Conservation (phyloP, 1,284 basidiomycete genomes). For the Cryptococcus sp. region DNA sequence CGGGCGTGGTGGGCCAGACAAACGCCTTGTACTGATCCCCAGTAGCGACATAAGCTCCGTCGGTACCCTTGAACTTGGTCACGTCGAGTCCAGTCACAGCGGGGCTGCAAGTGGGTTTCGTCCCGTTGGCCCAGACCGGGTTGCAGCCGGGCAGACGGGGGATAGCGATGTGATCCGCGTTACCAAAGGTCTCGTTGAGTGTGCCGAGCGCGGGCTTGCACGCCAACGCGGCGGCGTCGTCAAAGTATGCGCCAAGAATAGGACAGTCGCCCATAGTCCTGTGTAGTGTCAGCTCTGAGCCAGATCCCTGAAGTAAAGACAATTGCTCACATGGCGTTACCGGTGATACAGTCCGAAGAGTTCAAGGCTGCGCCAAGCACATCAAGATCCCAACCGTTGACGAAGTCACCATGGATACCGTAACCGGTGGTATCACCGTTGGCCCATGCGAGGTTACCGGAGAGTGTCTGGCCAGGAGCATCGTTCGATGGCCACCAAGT, state of each 20-base stretch:
- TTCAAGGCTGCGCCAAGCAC: conserved; percentile 36
- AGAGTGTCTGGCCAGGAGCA: conserved; percentile 26
- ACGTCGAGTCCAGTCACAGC: conserved; percentile 28
- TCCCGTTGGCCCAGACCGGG: conserved; percentile 28
- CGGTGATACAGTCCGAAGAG: conserved; percentile 26
- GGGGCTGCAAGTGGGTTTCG: conserved; percentile 34
- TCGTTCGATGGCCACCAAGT: conserved; percentile 29
- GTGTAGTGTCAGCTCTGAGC: not conserved
- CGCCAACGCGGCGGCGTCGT: conserved; percentile 14
- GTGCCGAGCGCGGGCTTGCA: conserved; percentile 36
- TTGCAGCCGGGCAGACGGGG: conserved; percentile 39
- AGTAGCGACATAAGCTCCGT: conserved; percentile 25
- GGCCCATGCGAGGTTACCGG: conserved; percentile 47
- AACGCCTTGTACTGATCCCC: conserved; percentile 13
- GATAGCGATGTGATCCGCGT: conserved; percentile 31
- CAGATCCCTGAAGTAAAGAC: not conserved
- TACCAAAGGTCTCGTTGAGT: conserved; percentile 30
- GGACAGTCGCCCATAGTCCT: conserved; percentile 28
- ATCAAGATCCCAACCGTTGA: conserved; percentile 39
- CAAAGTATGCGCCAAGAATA: conserved; percentile 24
- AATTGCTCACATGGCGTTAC: conserved; percentile 11
- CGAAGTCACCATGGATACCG: conserved; percentile 47
- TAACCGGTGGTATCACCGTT: conserved; percentile 49
- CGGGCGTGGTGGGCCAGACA: conserved; percentile 29
- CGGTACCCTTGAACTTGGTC: conserved; percentile 23